Percentiles rank a stretch among this genome's conserved stretches.
phyloP scores from a whole-genome alignment of 768 basidiomycete genomes.

The Calocybe gangraenosa region DNA sequence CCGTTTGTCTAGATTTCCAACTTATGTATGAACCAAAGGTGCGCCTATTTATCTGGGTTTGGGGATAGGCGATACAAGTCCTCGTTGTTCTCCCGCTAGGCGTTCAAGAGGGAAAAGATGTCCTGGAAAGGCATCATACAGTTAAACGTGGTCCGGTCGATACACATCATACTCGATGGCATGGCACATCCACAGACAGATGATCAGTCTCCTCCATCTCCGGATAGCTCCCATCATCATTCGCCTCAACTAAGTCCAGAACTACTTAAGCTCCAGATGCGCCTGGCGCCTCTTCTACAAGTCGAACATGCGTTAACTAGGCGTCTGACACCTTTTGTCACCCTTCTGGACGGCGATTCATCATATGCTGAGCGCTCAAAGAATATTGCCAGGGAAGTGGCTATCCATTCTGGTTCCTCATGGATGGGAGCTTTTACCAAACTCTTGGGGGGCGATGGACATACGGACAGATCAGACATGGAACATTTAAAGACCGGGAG shows the following conservation, averaged over 20 bases:
- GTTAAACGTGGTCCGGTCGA: slow-evolving; percentile 66
- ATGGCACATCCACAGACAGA: slow-evolving; percentile 32
- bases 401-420: slow-evolving; percentile 44
- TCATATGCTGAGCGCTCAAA: slow-evolving; percentile 23
- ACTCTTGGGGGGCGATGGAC: slow-evolving; percentile 24
- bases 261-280: slow-evolving; percentile 49
- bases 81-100: slow-evolving; percentile 27
- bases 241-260: slow-evolving; percentile 37
- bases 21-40: slow-evolving; percentile 61
- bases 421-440: slow-evolving; percentile 50
- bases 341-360: slow-evolving; percentile 18
- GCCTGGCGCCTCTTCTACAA: slow-evolving; percentile 56
- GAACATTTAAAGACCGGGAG: slow-evolving; percentile 35
- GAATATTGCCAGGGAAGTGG: slow-evolving; percentile 38
- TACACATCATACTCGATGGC: slow-evolving; percentile 58
- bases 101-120: slow-evolving; percentile 54
- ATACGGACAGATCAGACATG: slow-evolving; percentile 20
- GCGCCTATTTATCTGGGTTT: slow-evolving; percentile 8
- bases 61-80: neutral
- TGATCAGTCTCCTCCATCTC: slow-evolving; percentile 11
- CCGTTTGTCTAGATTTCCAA: slow-evolving; percentile 48
- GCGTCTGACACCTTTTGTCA: slow-evolving; percentile 44
- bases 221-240: slow-evolving; percentile 22
- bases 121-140: slow-evolving; percentile 69
- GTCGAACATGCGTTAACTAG: slow-evolving; percentile 59